Evolutionary conservation across 2,329 filamentous ascomycete species (phyloP).

Genomic region (Hirsutella thompsonii): DNA sequence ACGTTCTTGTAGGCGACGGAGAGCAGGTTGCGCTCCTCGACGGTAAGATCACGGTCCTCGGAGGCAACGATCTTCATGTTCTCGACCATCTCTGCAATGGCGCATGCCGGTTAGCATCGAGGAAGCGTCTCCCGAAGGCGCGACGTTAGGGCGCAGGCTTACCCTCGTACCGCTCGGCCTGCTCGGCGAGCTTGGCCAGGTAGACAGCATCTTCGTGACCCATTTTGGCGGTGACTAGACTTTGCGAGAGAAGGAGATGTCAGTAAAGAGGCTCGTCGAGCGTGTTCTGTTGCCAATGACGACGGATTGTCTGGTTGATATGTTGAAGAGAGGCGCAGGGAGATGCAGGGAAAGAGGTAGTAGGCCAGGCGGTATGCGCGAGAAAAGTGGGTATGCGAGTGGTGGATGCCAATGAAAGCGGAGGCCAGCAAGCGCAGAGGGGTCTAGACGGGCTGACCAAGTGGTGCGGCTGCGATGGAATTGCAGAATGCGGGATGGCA

Average conservation of each 20-base stretch:
- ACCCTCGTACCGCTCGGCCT: conserved; percentile 99
- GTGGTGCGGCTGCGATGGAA: too few species aligned
- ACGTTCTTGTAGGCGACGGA: conserved; percentile 99
- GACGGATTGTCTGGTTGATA: background rate
- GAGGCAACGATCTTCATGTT: conserved; percentile 99
- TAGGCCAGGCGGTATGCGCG: too few species aligned
- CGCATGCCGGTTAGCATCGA: conserved; percentile 10
- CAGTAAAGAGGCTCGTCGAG: background rate
- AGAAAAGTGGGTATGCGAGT: too few species aligned
- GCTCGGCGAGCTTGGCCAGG: conserved; percentile 99
- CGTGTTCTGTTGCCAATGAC: background rate
- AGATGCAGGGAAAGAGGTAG: too few species aligned
- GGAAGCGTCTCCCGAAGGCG: background rate
- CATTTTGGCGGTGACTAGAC: conserved; percentile 50
- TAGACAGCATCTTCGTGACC: conserved; percentile 99
- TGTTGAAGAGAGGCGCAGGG: too few species aligned
- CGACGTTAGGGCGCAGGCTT: conserved; percentile 20
- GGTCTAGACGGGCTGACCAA: too few species aligned
- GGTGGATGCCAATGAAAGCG: too few species aligned
- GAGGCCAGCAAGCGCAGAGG: too few species aligned
- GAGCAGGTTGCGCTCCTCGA: conserved; percentile 95
- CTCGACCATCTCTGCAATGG: conserved; percentile 82
- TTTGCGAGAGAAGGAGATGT: background rate
- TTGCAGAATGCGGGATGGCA: too few species aligned
- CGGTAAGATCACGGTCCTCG: conserved; percentile 68